Base-by-base conservation (phyloP, 2,329 filamentous ascomycete genomes). In the Xylaria polymorpha region DNA sequence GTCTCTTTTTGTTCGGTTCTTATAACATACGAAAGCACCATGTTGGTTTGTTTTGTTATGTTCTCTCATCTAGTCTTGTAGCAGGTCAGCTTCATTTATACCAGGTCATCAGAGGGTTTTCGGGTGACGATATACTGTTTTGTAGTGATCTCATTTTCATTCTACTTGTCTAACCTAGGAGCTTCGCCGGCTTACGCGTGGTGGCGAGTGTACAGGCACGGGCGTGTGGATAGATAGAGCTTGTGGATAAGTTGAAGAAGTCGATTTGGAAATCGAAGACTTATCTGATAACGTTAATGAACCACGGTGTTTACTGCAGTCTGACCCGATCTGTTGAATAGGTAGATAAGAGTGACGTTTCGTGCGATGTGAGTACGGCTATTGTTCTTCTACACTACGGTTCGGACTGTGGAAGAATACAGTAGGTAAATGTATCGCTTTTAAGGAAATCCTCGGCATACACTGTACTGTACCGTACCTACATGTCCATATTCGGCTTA, bases 51-150 rank as follows among this genome's bases (percentile, higher is more conserved):
- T 29, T 29, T 29, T 29, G 25, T 29, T 29, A n/a, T 37, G 35
- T 9, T 12, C 3, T 37, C 35, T 37, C 35, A 12, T 37, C 35
- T 37, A 9, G 7, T 37, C 20, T 37, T 20, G n/a, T 37, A 4
- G 43, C 58, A 51, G 43, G 43, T 39, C 51, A 44, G 44, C 51
- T 67, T 58, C 20, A 39, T 58, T 44, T 37, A 57, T 66, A 61
- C 53, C 25, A 58, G 29, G 35, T 37, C 35, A 1, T 9, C 15
- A 22, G 22, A 10, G 32, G 8, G 4, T 29, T 51, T 64, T 32
- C 3, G 14, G 35, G 20, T 3, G 32, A 50, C 35, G 10, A 59
- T 58, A 50, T 32, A 64, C 4, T 41, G 18, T 58, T 18, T 29
- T 25, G 15, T 15, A 9, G 32, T 35, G 35, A 18, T 41, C 35